Base-by-base conservation (phyloP, 805 yeast genomes). In the Vanderwaltozyma verrucispora region DNA sequence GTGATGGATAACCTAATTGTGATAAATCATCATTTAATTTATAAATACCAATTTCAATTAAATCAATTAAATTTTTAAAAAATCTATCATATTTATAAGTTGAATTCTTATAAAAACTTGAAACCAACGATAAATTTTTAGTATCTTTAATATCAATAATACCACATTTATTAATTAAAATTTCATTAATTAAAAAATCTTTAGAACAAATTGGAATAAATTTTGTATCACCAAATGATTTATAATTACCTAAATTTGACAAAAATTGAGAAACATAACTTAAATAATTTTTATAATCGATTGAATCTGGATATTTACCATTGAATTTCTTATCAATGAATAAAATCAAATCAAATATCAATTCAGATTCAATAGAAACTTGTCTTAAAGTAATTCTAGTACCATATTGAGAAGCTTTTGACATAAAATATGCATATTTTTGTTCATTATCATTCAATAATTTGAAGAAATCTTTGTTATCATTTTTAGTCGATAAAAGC, bases 181-280 rank as follows among this genome's bases (percentile, higher is more conserved):
- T 13, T 18, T 13, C 20, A 27, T 36, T 16, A 21, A 31, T 16
- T 4, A 85, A 77, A 6, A 68, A 67, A 0, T 59, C 70, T 24
- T 47, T 51, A 0, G 68, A 39, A 28, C 84, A 50, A 35, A 74
- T 63, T 29, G 96, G 96, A 44, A 86, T 69, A 52, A 86, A 86
- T 60, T 86, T 86, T 48, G 75, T 74, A 62, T 86, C 95, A 47
- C 96, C 96, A 57, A 86, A 86, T 1, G 92, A 80, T 62, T 80
- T 86, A 63, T 73, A 82, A 53, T 82, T 82, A 47, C 92, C 92
- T 56, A 78, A 65, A 59, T 82, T 82, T 28, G 78, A 66, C 43
- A 82, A 64, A 51, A 82, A 77, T 63, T 82, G 89, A 29, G 86
- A 80, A 23, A 78, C 80, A 56, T 74, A 85, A 53, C 80, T 84